phyloP scores from a whole-genome alignment of 2,329 filamentous ascomycete genomes.

The Microdochium nivale region DNA sequence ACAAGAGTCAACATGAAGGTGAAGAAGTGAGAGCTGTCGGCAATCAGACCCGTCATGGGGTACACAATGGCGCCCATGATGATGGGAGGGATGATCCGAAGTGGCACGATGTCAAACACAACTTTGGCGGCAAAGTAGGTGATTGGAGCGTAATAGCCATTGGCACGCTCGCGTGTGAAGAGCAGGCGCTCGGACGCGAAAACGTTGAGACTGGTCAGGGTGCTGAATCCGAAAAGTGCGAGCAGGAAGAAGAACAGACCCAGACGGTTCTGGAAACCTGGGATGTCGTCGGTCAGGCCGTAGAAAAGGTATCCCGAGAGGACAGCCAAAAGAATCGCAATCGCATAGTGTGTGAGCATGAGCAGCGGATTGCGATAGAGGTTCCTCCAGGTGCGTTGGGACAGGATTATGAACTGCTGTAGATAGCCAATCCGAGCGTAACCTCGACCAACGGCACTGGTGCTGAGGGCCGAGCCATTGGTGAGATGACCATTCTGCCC shows the following conservation, averaged over 20 bases:
- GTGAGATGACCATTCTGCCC: conserved; percentile 44
- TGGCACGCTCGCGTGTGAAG: conserved; percentile 88
- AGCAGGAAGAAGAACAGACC: conserved; percentile 97
- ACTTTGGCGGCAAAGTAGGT: conserved; percentile 95
- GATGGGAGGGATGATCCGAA: conserved; percentile 89
- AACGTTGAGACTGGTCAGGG: conserved; percentile 84
- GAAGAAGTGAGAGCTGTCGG: conserved; percentile 75
- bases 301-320: conserved; percentile 96
- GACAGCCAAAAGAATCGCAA: conserved; percentile 87
- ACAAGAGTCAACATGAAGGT: conserved; percentile 88
- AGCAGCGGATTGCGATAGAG: conserved; percentile 95
- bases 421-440: conserved; percentile 74
- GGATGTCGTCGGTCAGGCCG: conserved; percentile 88
- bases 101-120: conserved; percentile 92
- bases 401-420: conserved; percentile 83
- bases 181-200: conserved; percentile 86
- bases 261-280: conserved; percentile 94
- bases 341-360: conserved; percentile 97
- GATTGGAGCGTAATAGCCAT: conserved; percentile 89
- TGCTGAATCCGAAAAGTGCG: conserved; percentile 93
- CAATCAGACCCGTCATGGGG: conserved; percentile 90
- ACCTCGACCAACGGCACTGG: conserved; percentile 60
- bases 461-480: conserved; percentile 38
- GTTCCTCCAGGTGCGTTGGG: conserved; percentile 89
- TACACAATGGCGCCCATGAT: conserved; percentile 95